Conservation (phyloP, 1,139 yeast genomes). For the Diutina ranongensis region DNA sequence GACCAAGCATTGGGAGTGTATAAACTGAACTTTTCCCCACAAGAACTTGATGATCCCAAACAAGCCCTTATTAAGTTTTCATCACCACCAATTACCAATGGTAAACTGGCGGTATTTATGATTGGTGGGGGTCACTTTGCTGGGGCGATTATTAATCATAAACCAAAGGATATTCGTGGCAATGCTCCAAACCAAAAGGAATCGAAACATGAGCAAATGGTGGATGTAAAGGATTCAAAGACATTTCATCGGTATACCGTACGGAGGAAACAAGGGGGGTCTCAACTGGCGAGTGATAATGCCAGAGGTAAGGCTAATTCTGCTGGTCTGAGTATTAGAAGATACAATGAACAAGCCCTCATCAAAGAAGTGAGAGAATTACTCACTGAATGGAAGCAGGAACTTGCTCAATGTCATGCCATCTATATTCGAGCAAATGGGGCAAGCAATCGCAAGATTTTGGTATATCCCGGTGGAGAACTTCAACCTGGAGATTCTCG, state of each 20-base stretch:
- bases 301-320: slow-evolving; percentile 93
- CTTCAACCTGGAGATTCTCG: slow-evolving; percentile 41
- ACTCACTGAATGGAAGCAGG: slow-evolving; percentile 50
- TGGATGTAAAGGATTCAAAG: slow-evolving; percentile 60
- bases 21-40: slow-evolving; percentile 46
- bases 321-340: slow-evolving; percentile 84
- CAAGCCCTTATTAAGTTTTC: slow-evolving; percentile 25
- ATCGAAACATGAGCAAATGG: slow-evolving; percentile 42
- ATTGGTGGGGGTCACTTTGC: slow-evolving; percentile 98
- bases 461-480: slow-evolving; percentile 51
- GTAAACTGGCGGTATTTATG: slow-evolving; percentile 72
- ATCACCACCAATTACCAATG: slow-evolving; percentile 11
- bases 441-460: slow-evolving; percentile 46
- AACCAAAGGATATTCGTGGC: slow-evolving; percentile 44
- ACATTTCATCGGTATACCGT: slow-evolving; percentile 94
- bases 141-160: slow-evolving; percentile 81
- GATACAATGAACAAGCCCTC: slow-evolving; percentile 82
- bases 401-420: slow-evolving; percentile 47
- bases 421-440: slow-evolving; percentile 86
- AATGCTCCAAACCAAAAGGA: slow-evolving; percentile 33
- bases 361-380: slow-evolving; percentile 65
- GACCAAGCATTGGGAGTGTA: slow-evolving; percentile 54
- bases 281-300: slow-evolving; percentile 87
- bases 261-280: slow-evolving; percentile 95
- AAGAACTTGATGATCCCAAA: slow-evolving; percentile 16